Base-by-base conservation (phyloP, 169 alveolate genomes). In the Cryptosporidium baileyi region DNA sequence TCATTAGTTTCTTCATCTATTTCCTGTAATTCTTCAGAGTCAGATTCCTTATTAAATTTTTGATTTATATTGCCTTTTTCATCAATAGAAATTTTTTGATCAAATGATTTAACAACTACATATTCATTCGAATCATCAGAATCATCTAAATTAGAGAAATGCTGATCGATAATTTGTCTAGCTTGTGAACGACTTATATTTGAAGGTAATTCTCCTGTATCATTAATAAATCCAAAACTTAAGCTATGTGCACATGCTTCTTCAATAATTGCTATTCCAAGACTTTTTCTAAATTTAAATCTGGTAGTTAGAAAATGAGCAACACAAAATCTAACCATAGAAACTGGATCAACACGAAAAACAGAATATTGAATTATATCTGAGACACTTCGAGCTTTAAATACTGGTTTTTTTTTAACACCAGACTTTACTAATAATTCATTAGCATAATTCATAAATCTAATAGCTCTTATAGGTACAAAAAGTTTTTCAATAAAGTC, bases 201-300 rank as follows among this genome's bases (percentile, higher is more conserved):
- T 9, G 49, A 47, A 17, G 85, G 85, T 9, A 74, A 24, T 32
- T 57, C 32, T 13, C 74, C 74, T 2, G 85, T 74, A 54, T 74
- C 85, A 13, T 74, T 67, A 54, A 74, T 74, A 19, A 74, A 74
- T 8, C 85, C 85, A 74, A 74, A 74, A 54, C 85, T 74, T 40
- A 74, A 57, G 19, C 74, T 74, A 45, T 74, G 85, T 52, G 60
- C 85, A 19, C 85, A 74, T 9, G 85, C 85, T n/a, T 74, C 85
- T 61, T 74, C 85, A 74, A 74, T 51, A 17, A 74, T 44, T 26
- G 85, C 85, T 32, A 74, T 54, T 6, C 85, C 85, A 67, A 74
- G 49, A 51, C 34, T 74, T 32, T 54, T 74, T 13, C 85, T 30
- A 24, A 74, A 74, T 41, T 74, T 74, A 54, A 19, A 74, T 44